phyloP scores from a whole-genome alignment of 2,329 filamentous ascomycete species.

The Arthrobotrys pseudoclavata region DNA sequence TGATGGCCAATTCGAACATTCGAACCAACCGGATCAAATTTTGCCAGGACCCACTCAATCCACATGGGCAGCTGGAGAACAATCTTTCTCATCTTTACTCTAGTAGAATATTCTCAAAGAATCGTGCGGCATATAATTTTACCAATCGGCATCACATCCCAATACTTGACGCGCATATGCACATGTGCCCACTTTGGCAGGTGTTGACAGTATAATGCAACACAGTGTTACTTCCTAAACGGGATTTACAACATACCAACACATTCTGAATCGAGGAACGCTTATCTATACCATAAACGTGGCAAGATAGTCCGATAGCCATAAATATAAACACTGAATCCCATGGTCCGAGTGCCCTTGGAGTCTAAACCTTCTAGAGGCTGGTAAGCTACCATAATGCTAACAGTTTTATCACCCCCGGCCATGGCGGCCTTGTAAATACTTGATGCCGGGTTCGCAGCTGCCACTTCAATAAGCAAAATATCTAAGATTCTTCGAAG shows the following conservation, averaged over 20 bases:
- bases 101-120: neutral
- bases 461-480: neutral
- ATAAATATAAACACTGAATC: neutral
- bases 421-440: neutral
- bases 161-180: neutral
- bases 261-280: neutral
- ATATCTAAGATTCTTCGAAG: neutral
- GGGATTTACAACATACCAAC: conserved; percentile 13
- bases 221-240: conserved; percentile 16
- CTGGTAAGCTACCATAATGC: neutral
- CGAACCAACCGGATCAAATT: neutral
- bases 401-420: neutral
- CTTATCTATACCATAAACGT: neutral
- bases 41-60: neutral
- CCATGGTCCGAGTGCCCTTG: neutral
- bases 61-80: neutral
- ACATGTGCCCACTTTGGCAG: conserved; percentile 9
- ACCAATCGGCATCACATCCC: neutral
- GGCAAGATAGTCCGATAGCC: neutral
- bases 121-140: neutral
- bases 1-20: no score
- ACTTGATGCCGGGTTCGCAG: neutral
- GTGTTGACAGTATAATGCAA: conserved; percentile 21
- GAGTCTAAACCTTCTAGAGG: neutral
- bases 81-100: neutral